These are phyloP conservation scores for Colletotrichum sp. DNA, from an alignment of 2,329 filamentous ascomycete species.

Conservation along the genomic window DNA sequence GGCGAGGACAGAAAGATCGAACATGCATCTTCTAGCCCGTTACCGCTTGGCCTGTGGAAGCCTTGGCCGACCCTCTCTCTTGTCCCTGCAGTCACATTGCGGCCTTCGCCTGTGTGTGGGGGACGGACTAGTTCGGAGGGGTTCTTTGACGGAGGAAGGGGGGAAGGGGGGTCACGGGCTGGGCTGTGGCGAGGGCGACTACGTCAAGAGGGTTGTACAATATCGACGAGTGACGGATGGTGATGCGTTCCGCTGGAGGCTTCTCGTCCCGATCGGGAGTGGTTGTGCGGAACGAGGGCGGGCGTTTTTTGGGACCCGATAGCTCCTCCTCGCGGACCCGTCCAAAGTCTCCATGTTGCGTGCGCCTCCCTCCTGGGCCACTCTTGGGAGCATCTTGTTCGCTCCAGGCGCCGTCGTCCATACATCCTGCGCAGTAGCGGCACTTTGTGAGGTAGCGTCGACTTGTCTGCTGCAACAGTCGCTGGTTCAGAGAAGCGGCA, in stretches of 20 bases:
- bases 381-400: neutral
- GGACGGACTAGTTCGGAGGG: neutral
- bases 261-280: neutral
- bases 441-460: neutral
- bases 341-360: neutral
- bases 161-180: slow-evolving; percentile 2
- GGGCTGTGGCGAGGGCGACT: slow-evolving; percentile 12
- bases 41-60: neutral
- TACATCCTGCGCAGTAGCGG: neutral
- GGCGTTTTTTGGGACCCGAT: neutral
- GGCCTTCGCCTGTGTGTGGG: neutral
- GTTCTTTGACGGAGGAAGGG: neutral
- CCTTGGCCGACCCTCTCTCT: slow-evolving; percentile 5
- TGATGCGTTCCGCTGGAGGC: slow-evolving; percentile 1
- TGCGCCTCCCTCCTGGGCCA: neutral
- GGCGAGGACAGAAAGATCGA: neutral
- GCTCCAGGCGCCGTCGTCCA: neutral
- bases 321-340: neutral
- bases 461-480: slow-evolving; percentile 3
- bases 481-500: slow-evolving; percentile 7
- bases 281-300: neutral
- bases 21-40: neutral
- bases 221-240: neutral
- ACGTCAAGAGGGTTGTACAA: slow-evolving; percentile 17
- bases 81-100: neutral